Evolutionary conservation across 345 rosid genomes (phyloP).

Genomic region (Dipteronia dyeriana): DNA sequence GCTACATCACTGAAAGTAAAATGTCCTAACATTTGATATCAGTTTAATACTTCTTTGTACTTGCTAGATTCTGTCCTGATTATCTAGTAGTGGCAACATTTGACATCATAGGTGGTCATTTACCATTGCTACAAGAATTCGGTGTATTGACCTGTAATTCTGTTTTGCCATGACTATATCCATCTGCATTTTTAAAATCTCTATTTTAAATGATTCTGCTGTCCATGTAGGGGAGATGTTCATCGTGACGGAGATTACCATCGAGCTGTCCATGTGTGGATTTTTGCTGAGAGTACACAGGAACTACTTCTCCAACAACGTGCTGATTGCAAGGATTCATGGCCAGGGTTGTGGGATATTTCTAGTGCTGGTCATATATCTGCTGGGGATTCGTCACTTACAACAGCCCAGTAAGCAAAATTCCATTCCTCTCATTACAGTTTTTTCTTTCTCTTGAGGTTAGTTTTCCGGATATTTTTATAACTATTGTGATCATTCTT

Average conservation of each 20-base stretch:
- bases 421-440: background rate
- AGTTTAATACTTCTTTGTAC: too few relatives aligned
- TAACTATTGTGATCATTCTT: background rate
- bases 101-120: background rate
- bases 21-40: too few relatives aligned
- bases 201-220: background rate
- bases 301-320: slow-evolving; percentile 80
- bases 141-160: background rate
- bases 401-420: slow-evolving; percentile 63
- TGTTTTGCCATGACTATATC: background rate
- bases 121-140: background rate
- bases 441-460: background rate
- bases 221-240: slow-evolving; percentile 53
- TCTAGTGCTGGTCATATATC: slow-evolving; percentile 97
- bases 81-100: too few relatives aligned
- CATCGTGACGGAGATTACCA: slow-evolving; percentile 95
- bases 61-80: background rate
- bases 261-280: slow-evolving; percentile 84
- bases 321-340: slow-evolving; percentile 81
- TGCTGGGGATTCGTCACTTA: slow-evolving; percentile 80
- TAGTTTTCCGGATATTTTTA: background rate
- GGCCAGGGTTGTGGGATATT: slow-evolving; percentile 89
- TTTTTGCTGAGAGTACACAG: slow-evolving; percentile 77
- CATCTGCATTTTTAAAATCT: too few relatives aligned
- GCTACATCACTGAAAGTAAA: too few relatives aligned